Evolutionary conservation across 257 asterid species (phyloP).

Genomic region (Jasminum sambac): DNA sequence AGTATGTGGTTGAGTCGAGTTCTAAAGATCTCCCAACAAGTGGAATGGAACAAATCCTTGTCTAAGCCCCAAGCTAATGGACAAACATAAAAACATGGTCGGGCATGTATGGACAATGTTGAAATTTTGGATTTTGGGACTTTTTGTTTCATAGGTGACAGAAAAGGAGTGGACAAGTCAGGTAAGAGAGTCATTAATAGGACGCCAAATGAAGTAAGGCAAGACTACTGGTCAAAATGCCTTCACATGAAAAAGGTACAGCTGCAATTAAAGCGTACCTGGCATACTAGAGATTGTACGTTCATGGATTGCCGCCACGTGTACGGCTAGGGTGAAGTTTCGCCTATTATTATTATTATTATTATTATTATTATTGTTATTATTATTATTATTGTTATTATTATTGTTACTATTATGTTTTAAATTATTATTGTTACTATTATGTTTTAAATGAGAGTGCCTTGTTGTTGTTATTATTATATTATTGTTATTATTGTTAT

Average conservation of each 20-base stretch:
- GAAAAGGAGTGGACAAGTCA: constrained; percentile 1
- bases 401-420: too few relatives aligned
- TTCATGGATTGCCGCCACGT: constrained; percentile 33
- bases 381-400: too few relatives aligned
- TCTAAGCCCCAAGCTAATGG: background rate
- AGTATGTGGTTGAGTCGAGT: background rate
- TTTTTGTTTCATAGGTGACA: background rate
- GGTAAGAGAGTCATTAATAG: constrained; percentile 22
- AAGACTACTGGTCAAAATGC: constrained; percentile 39
- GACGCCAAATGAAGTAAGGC: constrained; percentile 25
- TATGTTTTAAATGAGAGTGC: too few relatives aligned
- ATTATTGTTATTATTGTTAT: too few relatives aligned
- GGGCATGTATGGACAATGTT: constrained; percentile 1
- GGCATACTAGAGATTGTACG: constrained; percentile 31
- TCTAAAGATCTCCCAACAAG: background rate
- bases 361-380: too few relatives aligned
- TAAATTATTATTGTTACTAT: too few relatives aligned
- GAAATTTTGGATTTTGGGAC: background rate
- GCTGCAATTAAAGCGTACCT: constrained; percentile 26
- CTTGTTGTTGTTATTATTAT: too few relatives aligned
- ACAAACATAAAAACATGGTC: constrained; percentile 8
- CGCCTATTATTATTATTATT: background rate
- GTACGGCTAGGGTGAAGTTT: constrained; percentile 39
- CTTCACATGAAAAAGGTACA: constrained; percentile 32
- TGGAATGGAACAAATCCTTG: background rate